Evolutionary conservation across 2,329 filamentous ascomycete genomes (phyloP).

Genomic region (Neonectria faginata): DNA sequence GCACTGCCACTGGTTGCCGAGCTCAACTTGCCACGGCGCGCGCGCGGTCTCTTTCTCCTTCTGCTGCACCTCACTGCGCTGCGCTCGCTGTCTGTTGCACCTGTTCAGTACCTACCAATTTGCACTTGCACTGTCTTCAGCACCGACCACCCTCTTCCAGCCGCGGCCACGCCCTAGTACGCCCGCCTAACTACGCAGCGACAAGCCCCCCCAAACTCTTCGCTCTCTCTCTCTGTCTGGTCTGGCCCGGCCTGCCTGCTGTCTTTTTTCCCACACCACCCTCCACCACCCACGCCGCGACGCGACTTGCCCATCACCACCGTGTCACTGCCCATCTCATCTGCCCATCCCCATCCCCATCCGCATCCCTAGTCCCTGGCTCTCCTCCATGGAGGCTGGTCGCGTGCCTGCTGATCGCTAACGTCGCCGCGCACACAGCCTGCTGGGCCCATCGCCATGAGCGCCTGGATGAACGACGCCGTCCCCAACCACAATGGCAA

Average conservation of each 20-base stretch:
- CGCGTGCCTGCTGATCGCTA: slow-evolving; percentile 57
- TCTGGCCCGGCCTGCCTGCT: slow-evolving; percentile 34
- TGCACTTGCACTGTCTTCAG: slow-evolving; percentile 18
- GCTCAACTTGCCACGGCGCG: slow-evolving; percentile 38
- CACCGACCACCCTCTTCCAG: slow-evolving; percentile 26
- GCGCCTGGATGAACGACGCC: slow-evolving; percentile 79
- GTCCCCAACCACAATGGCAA: slow-evolving; percentile 78
- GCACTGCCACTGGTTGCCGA: slow-evolving; percentile 31
- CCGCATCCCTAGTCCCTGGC: slow-evolving; percentile 54
- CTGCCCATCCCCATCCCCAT: slow-evolving; percentile 49
- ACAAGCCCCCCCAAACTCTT: slow-evolving; percentile 26
- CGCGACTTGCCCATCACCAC: slow-evolving; percentile 58
- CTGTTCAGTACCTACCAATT: slow-evolving; percentile 14
- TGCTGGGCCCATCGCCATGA: slow-evolving; percentile 69
- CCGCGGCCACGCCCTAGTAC: slow-evolving; percentile 6
- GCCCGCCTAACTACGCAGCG: slow-evolving; percentile 22
- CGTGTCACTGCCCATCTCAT: slow-evolving; percentile 63
- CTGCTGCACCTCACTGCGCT: slow-evolving; percentile 11
- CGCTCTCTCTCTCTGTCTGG: slow-evolving; percentile 33
- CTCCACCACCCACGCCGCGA: slow-evolving; percentile 57
- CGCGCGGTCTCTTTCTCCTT: slow-evolving; percentile 29
- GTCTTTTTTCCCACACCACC: slow-evolving; percentile 51
- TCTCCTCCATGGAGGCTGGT: slow-evolving; percentile 56
- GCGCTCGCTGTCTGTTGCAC: slow-evolving; percentile 7
- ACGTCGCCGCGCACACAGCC: slow-evolving; percentile 57